Evolutionary conservation across 1,139 yeast species (phyloP).

Genomic region (Blastobotrys indianensis): DNA sequence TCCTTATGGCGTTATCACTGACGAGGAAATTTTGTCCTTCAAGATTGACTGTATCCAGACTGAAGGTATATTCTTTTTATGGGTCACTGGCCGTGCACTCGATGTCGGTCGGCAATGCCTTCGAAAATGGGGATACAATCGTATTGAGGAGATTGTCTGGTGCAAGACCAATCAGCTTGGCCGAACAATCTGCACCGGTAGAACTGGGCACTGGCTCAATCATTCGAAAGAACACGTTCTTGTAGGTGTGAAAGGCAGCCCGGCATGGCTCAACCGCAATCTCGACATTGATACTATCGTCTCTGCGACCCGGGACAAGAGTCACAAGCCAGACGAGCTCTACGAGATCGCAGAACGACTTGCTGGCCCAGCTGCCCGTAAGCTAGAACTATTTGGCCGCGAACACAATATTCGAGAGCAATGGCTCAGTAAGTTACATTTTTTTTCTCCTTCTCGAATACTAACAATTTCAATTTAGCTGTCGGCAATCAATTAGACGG

Average conservation of each 20-base stretch:
- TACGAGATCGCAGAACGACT: constrained; percentile 82
- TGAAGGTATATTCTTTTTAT: constrained; percentile 74
- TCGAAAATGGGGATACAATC: constrained; percentile 72
- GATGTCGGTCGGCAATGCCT: constrained; percentile 80
- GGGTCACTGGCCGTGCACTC: constrained; percentile 94
- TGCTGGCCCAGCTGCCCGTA: constrained; percentile 69
- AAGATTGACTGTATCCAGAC: constrained; percentile 66
- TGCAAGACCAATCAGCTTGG: constrained; percentile 81
- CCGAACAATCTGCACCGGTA: constrained; percentile 86
- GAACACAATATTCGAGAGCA: constrained; percentile 82
- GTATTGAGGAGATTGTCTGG: constrained; percentile 82
- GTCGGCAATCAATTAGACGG: constrained; percentile 78
- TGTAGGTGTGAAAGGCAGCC: constrained; percentile 78
- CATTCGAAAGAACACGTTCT: constrained; percentile 89
- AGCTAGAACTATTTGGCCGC: constrained; percentile 84
- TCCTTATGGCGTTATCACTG: constrained; percentile 51
- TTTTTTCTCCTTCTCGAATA: background rate
- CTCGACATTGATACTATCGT: constrained; percentile 74
- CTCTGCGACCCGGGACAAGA: constrained; percentile 79
- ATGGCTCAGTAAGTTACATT: constrained; percentile 63
- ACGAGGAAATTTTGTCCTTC: constrained; percentile 54
- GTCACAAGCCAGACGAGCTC: constrained; percentile 82
- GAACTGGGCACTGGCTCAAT: constrained; percentile 96
- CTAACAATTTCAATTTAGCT: constrained; percentile 32
- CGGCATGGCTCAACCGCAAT: constrained; percentile 61